Evolutionary conservation across 2,329 filamentous ascomycete species (phyloP).

Genomic region (Xylariaceae sp.): DNA sequence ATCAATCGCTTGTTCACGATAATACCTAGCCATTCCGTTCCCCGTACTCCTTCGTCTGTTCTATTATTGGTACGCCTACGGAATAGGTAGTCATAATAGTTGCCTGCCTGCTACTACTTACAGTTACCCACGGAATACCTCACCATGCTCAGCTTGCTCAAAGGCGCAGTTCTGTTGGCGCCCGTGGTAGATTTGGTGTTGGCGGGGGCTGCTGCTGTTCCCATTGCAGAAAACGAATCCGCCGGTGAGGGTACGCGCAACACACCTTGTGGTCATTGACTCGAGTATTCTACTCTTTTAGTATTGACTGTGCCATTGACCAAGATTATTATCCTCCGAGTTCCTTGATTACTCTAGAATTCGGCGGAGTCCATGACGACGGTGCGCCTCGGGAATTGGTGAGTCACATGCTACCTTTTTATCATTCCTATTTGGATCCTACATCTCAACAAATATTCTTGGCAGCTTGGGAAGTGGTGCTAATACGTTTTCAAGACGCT

Average conservation of each 20-base stretch:
- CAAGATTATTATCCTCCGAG: constrained; percentile 17
- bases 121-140: neutral
- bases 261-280: constrained; percentile 9
- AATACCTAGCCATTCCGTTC: too few species aligned
- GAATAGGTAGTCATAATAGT: neutral
- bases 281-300: neutral
- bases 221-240: constrained; percentile 17
- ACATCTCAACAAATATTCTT: neutral
- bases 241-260: constrained; percentile 18
- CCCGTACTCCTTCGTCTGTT: too few species aligned
- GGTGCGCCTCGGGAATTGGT: constrained; percentile 23
- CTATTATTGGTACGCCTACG: neutral
- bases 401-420: constrained; percentile 11
- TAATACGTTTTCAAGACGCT: constrained; percentile 30
- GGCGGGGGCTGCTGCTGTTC: constrained; percentile 26
- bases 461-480: neutral
- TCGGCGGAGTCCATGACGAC: constrained; percentile 18
- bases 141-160: constrained; percentile 34
- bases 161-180: constrained; percentile 34
- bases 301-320: constrained; percentile 5
- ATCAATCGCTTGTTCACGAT: too few species aligned
- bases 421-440: neutral
- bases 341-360: constrained; percentile 28
- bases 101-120: constrained; percentile 19
- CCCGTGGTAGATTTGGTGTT: constrained; percentile 31